Evolutionary conservation across 495 filamentous ascomycete species (phyloP).

Genomic region (Annulohypoxylon maeteangense): DNA sequence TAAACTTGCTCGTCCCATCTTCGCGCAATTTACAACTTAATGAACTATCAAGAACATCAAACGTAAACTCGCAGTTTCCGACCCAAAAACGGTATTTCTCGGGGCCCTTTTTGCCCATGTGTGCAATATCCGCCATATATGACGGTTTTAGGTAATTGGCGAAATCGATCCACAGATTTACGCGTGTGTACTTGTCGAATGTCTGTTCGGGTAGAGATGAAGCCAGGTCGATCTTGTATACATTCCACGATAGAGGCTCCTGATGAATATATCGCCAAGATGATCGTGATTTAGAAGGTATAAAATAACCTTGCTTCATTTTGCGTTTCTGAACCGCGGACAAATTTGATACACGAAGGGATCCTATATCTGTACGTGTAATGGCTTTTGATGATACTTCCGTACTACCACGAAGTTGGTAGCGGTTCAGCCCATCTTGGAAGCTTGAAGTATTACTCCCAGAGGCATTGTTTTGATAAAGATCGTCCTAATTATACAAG

Average conservation of each 20-base stretch:
- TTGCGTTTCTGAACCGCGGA: not conserved
- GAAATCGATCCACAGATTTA: slow-evolving; percentile 1
- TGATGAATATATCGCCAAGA: not conserved
- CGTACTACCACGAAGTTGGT: too few species aligned
- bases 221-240: not conserved
- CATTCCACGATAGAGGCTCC: not conserved
- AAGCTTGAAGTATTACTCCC: too few species aligned
- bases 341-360: not conserved
- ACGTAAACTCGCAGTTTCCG: not conserved
- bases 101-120: not conserved
- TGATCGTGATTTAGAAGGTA: not conserved
- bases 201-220: not conserved
- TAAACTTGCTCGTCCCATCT: not conserved
- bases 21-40: not conserved
- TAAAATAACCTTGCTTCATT: not conserved
- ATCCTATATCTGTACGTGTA: not conserved
- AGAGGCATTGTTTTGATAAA: too few species aligned
- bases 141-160: not conserved
- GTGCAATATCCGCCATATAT: not conserved
- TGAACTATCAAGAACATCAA: not conserved
- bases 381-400: not conserved
- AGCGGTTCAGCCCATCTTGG: too few species aligned
- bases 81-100: not conserved
- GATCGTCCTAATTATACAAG: too few species aligned
- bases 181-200: not conserved